A percentile compares a stretch with the other conserved stretches of the same genome.
Conservation (phyloP, 768 basidiomycete species). For the Coprinellus aureogranulatus region DNA sequence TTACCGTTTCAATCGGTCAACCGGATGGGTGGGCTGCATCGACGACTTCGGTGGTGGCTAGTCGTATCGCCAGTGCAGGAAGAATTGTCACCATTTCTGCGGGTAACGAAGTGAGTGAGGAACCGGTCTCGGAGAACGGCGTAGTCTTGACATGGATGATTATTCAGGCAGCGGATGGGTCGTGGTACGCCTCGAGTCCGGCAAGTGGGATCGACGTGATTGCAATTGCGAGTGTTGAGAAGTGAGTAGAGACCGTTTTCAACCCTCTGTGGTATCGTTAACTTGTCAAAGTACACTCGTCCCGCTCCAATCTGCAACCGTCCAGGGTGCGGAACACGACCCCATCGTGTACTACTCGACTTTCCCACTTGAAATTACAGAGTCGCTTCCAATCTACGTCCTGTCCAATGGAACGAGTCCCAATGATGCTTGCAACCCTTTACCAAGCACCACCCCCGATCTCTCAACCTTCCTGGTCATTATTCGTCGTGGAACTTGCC, state of each 20-base stretch:
- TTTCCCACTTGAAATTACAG: slow-evolving; percentile 44
- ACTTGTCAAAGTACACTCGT: slow-evolving; percentile 40
- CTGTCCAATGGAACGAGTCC: slow-evolving; percentile 49
- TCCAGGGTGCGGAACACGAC: slow-evolving; percentile 38
- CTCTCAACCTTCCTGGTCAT: slow-evolving; percentile 52
- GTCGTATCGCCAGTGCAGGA: slow-evolving; percentile 42
- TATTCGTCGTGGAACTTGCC: slow-evolving; percentile 56
- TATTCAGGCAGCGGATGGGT: slow-evolving; percentile 35
- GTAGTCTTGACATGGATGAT: not conserved
- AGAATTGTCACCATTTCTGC: slow-evolving; percentile 49
- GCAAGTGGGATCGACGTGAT: slow-evolving; percentile 57
- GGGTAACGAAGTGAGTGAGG: slow-evolving; percentile 31
- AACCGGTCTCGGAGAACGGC: not conserved
- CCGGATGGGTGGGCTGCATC: slow-evolving; percentile 39
- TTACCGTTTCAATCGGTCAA: slow-evolving; percentile 52
- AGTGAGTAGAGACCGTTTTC: slow-evolving; percentile 27
- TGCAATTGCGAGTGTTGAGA: slow-evolving; percentile 54
- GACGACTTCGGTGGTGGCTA: slow-evolving; percentile 23
- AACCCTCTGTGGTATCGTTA: not conserved
- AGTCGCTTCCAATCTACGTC: slow-evolving; percentile 51
- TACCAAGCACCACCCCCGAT: slow-evolving; percentile 52
- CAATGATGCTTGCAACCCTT: slow-evolving; percentile 56
- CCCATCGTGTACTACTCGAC: slow-evolving; percentile 47
- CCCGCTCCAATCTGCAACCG: slow-evolving; percentile 46
- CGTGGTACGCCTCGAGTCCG: slow-evolving; percentile 59